These are phyloP conservation scores for Malus sylvestris DNA, from an alignment of 306 rosid genomes.

Conservation along the genomic window DNA sequence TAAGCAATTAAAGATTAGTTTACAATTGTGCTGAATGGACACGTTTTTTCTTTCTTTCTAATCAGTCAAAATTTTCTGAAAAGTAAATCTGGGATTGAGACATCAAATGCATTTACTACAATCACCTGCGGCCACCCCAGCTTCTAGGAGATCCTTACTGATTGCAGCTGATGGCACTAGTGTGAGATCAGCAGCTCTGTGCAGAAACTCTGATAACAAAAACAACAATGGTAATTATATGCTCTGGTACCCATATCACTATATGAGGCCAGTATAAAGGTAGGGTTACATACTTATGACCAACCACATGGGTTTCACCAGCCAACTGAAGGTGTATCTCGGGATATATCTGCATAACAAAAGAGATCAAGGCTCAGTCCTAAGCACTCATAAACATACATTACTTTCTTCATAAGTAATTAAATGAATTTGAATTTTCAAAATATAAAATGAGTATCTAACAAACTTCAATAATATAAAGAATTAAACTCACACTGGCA, in stretches of 20 bases:
- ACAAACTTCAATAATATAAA: conserved; percentile 4
- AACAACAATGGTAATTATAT: conserved; percentile 16
- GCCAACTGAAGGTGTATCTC: conserved; percentile 97
- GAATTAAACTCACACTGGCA: conserved; percentile 75
- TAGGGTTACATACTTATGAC: conserved; percentile 61
- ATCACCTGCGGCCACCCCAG: conserved; percentile 81
- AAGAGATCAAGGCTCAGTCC: background rate
- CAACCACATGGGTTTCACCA: conserved; percentile 97
- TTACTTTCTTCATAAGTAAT: background rate
- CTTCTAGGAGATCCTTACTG: conserved; percentile 67
- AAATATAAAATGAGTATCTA: background rate
- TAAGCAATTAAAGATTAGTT: conserved; percentile 11
- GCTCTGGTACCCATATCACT: background rate
- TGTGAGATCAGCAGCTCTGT: conserved; percentile 92
- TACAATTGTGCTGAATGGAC: background rate
- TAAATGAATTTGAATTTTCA: background rate
- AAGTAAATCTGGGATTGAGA: background rate
- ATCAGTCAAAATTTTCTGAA: background rate
- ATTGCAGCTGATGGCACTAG: conserved; percentile 95
- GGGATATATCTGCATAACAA: conserved; percentile 74
- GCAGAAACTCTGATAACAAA: conserved; percentile 72
- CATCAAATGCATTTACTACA: background rate
- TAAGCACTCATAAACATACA: background rate
- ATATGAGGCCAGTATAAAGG: conserved; percentile 4
- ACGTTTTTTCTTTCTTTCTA: background rate